Evolutionary conservation across 805 yeast genomes (phyloP), one percentile per base, ranked within the genome.

Genomic region (Teunomyces cretensis): DNA sequence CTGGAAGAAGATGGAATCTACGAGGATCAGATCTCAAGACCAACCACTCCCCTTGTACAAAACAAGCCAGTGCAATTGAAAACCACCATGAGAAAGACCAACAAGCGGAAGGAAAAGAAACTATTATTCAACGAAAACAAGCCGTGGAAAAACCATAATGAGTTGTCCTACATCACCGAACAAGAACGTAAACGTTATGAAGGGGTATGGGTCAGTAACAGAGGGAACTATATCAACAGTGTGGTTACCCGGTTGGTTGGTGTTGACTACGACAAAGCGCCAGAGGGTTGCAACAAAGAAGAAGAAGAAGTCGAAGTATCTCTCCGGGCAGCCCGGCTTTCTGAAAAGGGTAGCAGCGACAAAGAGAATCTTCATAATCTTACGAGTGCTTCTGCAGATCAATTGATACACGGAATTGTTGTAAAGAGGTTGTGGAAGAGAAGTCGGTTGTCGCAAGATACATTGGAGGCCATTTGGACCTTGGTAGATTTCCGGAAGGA

Each of bases 171-270:
- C 61, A 69, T 76, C 30, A 72, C 78, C 1, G 82, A 79, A 37
- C 76, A 71, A 36, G 98, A 94, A 61, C 75, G 88, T 47, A 90
- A 90, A 60, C 67, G 98, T 31, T 94, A 92, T 63, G 97, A 91
- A 63, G 95, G 96, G 19, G 78, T 94, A 12, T 94, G 96, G 96
- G 96, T 86, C 0, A 82, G 96, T 28, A 94, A 94, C 60, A 81
- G 80, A 50, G 96, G 94, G 2, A 57, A 68, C 3, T 84, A 84
- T 55, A 61, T 84, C 52, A 72, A 71, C 30, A 48, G 44, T 2
- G 65, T 67, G 7, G 67, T 64, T 9, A 67, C 62, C 16, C 55
- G 56, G 46, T 56, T 62, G 43, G 50, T 38, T 16, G 73, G 68
- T 14, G 57, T 70, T 9, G 63, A 67, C 43, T 60, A 62, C 36